Conservation (phyloP, 2,329 filamentous ascomycete species). For the Xenoacremonium recifei region DNA sequence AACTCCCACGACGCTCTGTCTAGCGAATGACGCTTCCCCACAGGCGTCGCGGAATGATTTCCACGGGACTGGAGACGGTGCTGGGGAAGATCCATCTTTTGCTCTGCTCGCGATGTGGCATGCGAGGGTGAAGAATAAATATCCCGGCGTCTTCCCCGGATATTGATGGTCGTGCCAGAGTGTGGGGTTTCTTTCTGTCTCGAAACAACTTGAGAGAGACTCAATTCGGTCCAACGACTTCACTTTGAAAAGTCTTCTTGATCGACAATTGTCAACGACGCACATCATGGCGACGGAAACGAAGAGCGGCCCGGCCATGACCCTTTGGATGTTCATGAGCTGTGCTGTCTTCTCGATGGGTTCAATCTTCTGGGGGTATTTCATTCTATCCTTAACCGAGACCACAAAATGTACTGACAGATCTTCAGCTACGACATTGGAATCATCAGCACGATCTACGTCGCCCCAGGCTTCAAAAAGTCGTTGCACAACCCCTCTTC, state of each 20-base stretch:
- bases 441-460: slow-evolving; percentile 39
- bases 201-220: no score
- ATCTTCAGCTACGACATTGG: slow-evolving; percentile 18
- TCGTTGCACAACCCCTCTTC: slow-evolving; percentile 44
- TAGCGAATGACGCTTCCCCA: no score
- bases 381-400: not conserved
- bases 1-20: slow-evolving; percentile 1
- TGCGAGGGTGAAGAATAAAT: no score
- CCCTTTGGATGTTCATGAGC: slow-evolving; percentile 12
- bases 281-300: slow-evolving; percentile 3
- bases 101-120: no score
- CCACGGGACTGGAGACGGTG: no score
- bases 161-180: no score
- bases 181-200: no score
- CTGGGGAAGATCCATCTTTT: no score
- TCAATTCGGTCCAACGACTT: not conserved
- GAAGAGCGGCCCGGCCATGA: no score
- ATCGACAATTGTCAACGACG: no score
- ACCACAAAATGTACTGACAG: not conserved
- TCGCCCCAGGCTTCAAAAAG: slow-evolving; percentile 52
- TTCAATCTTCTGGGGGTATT: slow-evolving; percentile 17
- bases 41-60: slow-evolving; percentile 6
- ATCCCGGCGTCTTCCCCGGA: slow-evolving; percentile 4
- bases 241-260: no score
- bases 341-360: slow-evolving; percentile 16